Evolutionary conservation across 2,329 filamentous ascomycete species (phyloP).

Genomic region (Hortaea werneckii): DNA sequence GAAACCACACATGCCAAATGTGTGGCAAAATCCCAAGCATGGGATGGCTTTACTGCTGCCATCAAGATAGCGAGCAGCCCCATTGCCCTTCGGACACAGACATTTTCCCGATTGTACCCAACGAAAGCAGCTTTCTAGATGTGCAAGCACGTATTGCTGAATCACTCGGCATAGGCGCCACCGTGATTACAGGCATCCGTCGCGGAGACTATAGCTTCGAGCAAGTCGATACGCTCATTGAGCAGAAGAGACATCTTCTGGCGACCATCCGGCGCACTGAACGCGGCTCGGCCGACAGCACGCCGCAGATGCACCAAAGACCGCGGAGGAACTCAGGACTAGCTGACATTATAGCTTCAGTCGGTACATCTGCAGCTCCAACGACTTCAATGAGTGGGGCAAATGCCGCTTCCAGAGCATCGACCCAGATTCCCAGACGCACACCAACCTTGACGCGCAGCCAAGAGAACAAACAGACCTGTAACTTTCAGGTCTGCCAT

Average conservation of each 20-base stretch:
- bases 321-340: background rate
- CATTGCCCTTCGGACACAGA: conserved; percentile 7
- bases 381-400: background rate
- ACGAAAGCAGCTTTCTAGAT: conserved; percentile 13
- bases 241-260: conserved; percentile 31
- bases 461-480: conserved; percentile 14
- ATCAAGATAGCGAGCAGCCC: conserved; percentile 42
- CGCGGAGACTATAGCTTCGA: conserved; percentile 33
- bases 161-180: conserved; percentile 27
- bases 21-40: conserved; percentile 49
- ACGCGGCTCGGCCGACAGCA: background rate
- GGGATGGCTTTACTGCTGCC: conserved; percentile 67
- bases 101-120: conserved; percentile 5
- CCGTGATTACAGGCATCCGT: conserved; percentile 33
- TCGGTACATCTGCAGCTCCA: conserved; percentile 10
- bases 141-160: conserved; percentile 15
- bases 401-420: background rate
- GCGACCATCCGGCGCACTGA: conserved; percentile 13
- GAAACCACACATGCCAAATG: conserved; percentile 43
- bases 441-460: conserved; percentile 2
- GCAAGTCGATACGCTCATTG: conserved; percentile 31
- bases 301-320: background rate
- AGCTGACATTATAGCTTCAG: conserved; percentile 14
- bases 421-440: background rate
- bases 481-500: conserved; percentile 39